Conservation (phyloP, 345 rosid species). For the Gossypium herbaceum region DNA sequence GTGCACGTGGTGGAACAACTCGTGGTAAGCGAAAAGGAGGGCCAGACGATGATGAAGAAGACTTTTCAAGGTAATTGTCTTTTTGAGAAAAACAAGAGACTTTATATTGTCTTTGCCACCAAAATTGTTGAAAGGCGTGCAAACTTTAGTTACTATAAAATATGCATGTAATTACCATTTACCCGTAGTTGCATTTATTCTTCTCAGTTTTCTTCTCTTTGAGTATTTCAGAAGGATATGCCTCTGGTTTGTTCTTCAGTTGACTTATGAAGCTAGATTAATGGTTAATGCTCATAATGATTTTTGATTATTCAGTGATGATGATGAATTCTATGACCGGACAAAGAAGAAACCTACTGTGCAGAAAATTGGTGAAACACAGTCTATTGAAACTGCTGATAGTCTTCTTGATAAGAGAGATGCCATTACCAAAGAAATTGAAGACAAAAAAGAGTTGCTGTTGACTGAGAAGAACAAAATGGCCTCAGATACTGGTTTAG, state of each 20-base stretch:
- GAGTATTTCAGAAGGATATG: conserved; percentile 4
- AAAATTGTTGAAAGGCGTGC: background rate
- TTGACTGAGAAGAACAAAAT: conserved; percentile 59
- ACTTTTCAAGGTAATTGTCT: conserved; percentile 47
- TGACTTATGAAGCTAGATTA: background rate
- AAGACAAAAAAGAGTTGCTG: conserved; percentile 50
- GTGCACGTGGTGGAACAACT: conserved; percentile 66
- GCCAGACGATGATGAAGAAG: conserved; percentile 66
- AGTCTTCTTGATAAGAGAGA: conserved; percentile 88
- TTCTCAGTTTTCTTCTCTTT: background rate
- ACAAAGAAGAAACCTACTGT: conserved; percentile 62
- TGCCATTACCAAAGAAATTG: conserved; percentile 57
- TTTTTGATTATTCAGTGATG: conserved; percentile 51
- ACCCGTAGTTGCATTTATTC: background rate
- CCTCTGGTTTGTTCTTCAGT: conserved; percentile 13
- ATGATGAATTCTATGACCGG: conserved; percentile 96
- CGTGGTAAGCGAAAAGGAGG: conserved; percentile 51
- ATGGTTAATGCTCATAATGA: conserved; percentile 14
- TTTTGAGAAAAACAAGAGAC: background rate
- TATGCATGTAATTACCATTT: background rate
- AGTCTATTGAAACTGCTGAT: conserved; percentile 79
- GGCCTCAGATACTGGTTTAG: conserved; percentile 38
- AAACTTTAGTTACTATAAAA: background rate
- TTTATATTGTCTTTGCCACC: background rate
- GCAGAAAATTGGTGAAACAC: conserved; percentile 52